Base-by-base conservation (phyloP, 495 filamentous ascomycete genomes). In the Penicillium lividum region DNA sequence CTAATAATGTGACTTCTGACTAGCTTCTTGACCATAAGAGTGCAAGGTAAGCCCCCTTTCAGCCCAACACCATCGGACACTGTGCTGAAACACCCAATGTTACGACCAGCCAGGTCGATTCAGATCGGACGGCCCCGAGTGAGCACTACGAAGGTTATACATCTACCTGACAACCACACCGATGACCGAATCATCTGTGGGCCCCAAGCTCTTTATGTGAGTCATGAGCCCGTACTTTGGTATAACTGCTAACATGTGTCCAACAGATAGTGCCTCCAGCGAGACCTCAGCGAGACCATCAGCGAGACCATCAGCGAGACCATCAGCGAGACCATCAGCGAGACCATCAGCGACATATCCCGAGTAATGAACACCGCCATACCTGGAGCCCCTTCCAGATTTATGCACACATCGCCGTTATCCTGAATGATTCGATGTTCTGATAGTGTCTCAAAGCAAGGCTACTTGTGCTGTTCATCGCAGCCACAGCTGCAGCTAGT, bases 21-120 rank as follows among this genome's bases (percentile, higher is more conserved):
- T 51, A 51, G 49, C 33, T 51, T 36, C 3, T 51, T 51, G 49
- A 51, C 22, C 49, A 51, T 10, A 22, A 36, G 49, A 51, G 3
- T 40, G 36, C 13, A 40, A 51, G 30, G 30, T 36, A 29, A 38
- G 49, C 36, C 22, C 49, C 30, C 1, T 38, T 4, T 51, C 18
- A 29, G n/a, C 18, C 49, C 30, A 1, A 51, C 27, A 10, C 49
- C 7, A 10, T 51, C 18, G 49, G 49, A 2, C 30, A 13, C n/a
- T n/a, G 30, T 51, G 30, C 49, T 51, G 49, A 38, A 51, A 51
- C 0, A 22, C 4, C 49, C 13, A 51, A 51, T 51, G n/a, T 38
- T 18, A 51, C n/a, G 29, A 51, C 49, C 30, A 51, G 49, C 49
- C 49, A 4, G 30, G 13, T 51, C 5, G 3, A 5, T 1, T 51